Conservation (phyloP, 768 basidiomycete genomes). For the Gloeopeniophorella convolvens region DNA sequence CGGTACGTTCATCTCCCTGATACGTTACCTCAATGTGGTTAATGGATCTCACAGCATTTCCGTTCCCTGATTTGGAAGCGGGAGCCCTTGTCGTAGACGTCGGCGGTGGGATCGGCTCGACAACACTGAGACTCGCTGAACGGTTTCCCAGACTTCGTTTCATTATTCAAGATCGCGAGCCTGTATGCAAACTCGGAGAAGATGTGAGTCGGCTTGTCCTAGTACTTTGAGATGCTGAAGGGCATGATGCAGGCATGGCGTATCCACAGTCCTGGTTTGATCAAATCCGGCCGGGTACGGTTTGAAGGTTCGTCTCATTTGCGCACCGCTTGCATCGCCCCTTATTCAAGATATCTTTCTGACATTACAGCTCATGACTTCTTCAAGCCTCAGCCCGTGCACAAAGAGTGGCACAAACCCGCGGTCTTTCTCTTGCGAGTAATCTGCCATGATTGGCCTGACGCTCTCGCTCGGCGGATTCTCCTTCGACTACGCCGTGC, state of each 20-base stretch:
- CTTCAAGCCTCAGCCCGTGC: constrained; percentile 48
- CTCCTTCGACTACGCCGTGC: constrained; percentile 39
- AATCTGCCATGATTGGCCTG: constrained; percentile 76
- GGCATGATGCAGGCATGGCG: constrained; percentile 16
- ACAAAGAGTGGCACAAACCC: constrained; percentile 30
- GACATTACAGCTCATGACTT: constrained; percentile 58
- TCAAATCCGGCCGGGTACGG: constrained; percentile 18
- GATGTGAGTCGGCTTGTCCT: constrained; percentile 20
- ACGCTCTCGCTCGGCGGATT: constrained; percentile 41
- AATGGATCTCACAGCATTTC: constrained; percentile 38
- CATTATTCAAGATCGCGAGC: constrained; percentile 55
- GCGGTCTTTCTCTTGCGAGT: constrained; percentile 66
- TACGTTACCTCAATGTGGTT: constrained; percentile 9
- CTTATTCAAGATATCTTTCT: background rate
- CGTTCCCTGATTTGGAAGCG: constrained; percentile 47
- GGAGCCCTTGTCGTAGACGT: constrained; percentile 57
- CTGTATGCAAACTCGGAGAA: constrained; percentile 46
- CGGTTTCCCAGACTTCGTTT: constrained; percentile 39
- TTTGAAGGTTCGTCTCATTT: constrained; percentile 18
- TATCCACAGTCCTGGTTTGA: constrained; percentile 17
- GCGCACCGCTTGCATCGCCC: background rate
- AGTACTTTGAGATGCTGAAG: background rate
- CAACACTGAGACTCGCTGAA: constrained; percentile 37
- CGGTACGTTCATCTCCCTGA: constrained; percentile 16
- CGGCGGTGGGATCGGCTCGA: constrained; percentile 62